Conservation (phyloP, 192 early-diverging fungal genomes). For the Obelidium mucronatum region DNA sequence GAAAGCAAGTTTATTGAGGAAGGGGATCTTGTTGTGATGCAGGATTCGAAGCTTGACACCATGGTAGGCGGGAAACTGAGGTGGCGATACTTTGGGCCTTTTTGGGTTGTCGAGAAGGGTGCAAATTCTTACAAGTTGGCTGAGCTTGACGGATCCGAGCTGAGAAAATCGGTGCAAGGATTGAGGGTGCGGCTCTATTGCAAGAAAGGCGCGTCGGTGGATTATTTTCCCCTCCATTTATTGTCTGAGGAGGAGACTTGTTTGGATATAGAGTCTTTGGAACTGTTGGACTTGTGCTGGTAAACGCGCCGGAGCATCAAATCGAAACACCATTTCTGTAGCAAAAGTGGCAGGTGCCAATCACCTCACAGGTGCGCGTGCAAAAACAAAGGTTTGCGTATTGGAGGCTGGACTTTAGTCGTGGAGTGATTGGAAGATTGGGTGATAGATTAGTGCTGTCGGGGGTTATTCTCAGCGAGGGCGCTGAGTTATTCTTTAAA, state of each 20-base stretch:
- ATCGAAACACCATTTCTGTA: too few relatives aligned
- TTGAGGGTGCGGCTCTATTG: background rate
- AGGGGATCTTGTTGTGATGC: background rate
- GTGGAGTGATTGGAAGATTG: too few relatives aligned
- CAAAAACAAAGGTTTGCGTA: too few relatives aligned
- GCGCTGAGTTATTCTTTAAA: too few relatives aligned
- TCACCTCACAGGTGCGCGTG: too few relatives aligned
- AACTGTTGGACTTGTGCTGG: too few relatives aligned
- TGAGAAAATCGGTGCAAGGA: background rate
- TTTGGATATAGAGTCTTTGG: too few relatives aligned
- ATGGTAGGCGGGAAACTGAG: background rate
- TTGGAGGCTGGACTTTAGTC: too few relatives aligned
- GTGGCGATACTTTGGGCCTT: background rate
- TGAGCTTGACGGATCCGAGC: background rate
- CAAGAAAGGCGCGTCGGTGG: background rate
- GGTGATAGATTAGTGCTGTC: too few relatives aligned
- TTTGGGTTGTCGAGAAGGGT: background rate
- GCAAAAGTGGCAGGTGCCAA: too few relatives aligned
- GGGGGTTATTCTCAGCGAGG: too few relatives aligned
- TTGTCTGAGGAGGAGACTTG: constrained; percentile 3
- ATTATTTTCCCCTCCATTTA: background rate
- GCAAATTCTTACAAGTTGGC: background rate
- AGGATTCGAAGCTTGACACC: background rate
- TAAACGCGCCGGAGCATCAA: too few relatives aligned
- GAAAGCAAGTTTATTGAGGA: background rate